Evolutionary conservation across 805 yeast genomes (phyloP), one percentile per base, ranked within the genome.

Genomic region (Yarrowia sp.): DNA sequence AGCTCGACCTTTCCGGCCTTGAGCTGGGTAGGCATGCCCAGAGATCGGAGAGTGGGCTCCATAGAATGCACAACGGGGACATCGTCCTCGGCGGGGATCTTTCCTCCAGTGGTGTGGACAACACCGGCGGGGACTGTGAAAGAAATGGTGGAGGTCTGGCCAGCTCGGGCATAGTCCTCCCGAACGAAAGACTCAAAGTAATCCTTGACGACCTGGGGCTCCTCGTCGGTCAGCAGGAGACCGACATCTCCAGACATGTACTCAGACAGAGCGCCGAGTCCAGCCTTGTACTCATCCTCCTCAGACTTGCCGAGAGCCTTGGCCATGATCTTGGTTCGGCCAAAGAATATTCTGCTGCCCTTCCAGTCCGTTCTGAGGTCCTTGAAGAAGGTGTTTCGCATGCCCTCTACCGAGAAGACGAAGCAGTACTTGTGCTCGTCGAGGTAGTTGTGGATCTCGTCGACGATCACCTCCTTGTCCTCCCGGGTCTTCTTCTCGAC

Each of bases 401-500:
- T 96, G 76, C 91, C 94, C 70, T 90, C 93, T 64, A 94, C 82
- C 65, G 85, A 83, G 67, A 94, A 82, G 25, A 91, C 87, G 96
- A 97, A 93, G 47, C 83, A 85, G 76, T 84, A 90, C 71, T 83
- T 84, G 76, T 77, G 87, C 42, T 83, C 78, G 67, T 94, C 97
- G 64, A 94, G 81, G 18, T 88, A 85, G 64, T 81, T 81, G 77
- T 97, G 85, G 59, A 94, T 86, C 66, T 91, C 97, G 71, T 92
- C 97, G 68, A 91, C 94, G 68, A 93, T 85, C 70, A 93, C 81
- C 68, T 84, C 93, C 74, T 94, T 94, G 77, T 90, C 91, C 69
- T 90, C 97, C 67, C 86, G 85, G 56, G 97, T 97, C 73, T 94
- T 94, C 76, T 91, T 94, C 68, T 91, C 97, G 66, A 98, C 93